A percentile compares a stretch with the other conserved stretches of the same genome.
phyloP scores from a whole-genome alignment of 306 rosid species.

The Ochetophila trinervis region DNA sequence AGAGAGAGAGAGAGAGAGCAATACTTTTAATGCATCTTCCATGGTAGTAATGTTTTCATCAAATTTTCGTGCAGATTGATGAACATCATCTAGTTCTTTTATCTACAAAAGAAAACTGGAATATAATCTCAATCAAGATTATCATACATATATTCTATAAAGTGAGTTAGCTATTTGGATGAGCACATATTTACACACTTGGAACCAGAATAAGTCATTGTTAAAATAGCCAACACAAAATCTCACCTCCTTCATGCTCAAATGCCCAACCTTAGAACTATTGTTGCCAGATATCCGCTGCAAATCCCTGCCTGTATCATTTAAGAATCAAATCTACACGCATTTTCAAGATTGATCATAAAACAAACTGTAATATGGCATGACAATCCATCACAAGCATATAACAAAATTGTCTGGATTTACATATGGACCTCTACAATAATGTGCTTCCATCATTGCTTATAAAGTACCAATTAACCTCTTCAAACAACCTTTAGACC shows the following conservation, averaged over 20 bases:
- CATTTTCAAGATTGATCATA: slow-evolving; percentile 20
- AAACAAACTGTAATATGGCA: slow-evolving; percentile 1
- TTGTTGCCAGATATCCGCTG: slow-evolving; percentile 66
- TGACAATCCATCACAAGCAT: not conserved
- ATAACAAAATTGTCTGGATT: too few species aligned
- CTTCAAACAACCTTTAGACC: not conserved
- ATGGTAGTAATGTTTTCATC: slow-evolving; percentile 57
- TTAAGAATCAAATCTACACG: slow-evolving; percentile 53
- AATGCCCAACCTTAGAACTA: slow-evolving; percentile 61
- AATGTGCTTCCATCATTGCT: too few species aligned
- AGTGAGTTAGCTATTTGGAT: not conserved
- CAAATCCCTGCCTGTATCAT: slow-evolving; percentile 95
- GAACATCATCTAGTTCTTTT: slow-evolving; percentile 48
- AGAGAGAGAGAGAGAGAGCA: slow-evolving; percentile 14
- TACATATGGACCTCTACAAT: too few species aligned
- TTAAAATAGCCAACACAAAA: too few species aligned
- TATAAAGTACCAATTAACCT: too few species aligned
- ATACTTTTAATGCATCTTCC: slow-evolving; percentile 78
- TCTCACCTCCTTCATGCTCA: slow-evolving; percentile 56
- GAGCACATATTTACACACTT: not conserved
- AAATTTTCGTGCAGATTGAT: slow-evolving; percentile 36
- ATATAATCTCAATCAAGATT: slow-evolving; percentile 31
- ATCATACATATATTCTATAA: not conserved
- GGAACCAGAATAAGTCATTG: too few species aligned
- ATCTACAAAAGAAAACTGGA: slow-evolving; percentile 56